Base-by-base conservation (phyloP, 78 protist species). In the Dictyostelium discoideum region DNA sequence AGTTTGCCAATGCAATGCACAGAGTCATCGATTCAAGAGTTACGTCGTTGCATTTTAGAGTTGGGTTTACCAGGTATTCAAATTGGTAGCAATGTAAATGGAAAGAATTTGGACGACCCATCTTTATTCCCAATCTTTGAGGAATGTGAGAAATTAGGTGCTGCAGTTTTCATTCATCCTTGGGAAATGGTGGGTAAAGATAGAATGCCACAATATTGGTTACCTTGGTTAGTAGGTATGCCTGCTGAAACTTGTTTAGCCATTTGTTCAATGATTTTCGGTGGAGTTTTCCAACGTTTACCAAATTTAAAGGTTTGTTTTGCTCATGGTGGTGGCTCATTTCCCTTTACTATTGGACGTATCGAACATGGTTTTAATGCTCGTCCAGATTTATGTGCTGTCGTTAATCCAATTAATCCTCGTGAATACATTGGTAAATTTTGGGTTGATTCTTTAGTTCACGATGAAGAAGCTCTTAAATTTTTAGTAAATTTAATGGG, bases 281-380 rank as follows among this genome's bases (percentile, higher is more conserved):
- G 98, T 46, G 99, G 99, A 13, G 86, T 98, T n/a, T 84, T 98
- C 65, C 97, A 98, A 79, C 44, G 81, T 20, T 37, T 90, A 46
- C 99, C 99, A 2, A 97, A 96, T 40, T 92, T 96, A 39, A 92
- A 87, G 39, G 93, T 98, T 14, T 84, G 96, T 72, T 97, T 98
- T 81, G 99, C 99, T 14, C 99, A 98, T 50, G 99, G 99, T n/a
- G 99, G 99, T 16, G 99, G 99, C 29, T 92, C 98, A 26, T 98
- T 98, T 84, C 97, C 98, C 3, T 92, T 79, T 72, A 97, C 98
- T 3, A 57, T 97, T 11, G 98, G 98, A 18, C 46, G 99, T 14
- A 95, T 98, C 4, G 95, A 97, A 65, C 99, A 98, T 46, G 99
- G 99, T 18, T 97, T 79, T 87, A 57, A 97, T 14, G 93, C 82